Evolutionary conservation across 2,329 filamentous ascomycete genomes (phyloP).

Genomic region (Aspergillus jensenii): DNA sequence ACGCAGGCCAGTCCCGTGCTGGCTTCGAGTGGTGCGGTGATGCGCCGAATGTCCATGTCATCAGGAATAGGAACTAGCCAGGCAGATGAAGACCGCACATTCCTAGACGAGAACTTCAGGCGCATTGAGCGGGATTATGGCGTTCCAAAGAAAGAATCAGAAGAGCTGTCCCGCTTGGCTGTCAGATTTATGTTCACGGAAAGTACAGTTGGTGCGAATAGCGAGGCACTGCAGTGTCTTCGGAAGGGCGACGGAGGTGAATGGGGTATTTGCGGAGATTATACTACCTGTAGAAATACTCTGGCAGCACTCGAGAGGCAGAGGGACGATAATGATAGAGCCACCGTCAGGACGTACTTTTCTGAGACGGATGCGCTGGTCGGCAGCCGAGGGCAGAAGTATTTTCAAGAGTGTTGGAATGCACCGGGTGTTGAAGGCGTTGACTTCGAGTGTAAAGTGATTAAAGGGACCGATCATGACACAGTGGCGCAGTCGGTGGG

Average conservation of each 20-base stretch:
- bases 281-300: slow-evolving; percentile 22
- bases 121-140: slow-evolving; percentile 23
- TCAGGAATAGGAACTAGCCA: neutral
- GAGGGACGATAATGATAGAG: neutral
- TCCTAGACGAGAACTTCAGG: slow-evolving; percentile 13
- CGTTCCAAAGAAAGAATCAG: slow-evolving; percentile 10
- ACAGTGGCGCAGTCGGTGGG: slow-evolving; percentile 18
- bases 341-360: slow-evolving; percentile 34
- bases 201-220: slow-evolving; percentile 35
- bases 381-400: slow-evolving; percentile 41
- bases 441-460: slow-evolving; percentile 19
- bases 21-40: slow-evolving; percentile 20
- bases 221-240: slow-evolving; percentile 40
- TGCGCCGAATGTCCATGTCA: slow-evolving; percentile 11
- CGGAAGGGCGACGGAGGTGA: slow-evolving; percentile 27
- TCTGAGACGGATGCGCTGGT: slow-evolving; percentile 45
- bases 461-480: slow-evolving; percentile 44
- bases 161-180: slow-evolving; percentile 17
- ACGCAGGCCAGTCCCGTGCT: slow-evolving; percentile 21
- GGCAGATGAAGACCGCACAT: slow-evolving; percentile 1
- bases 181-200: slow-evolving; percentile 30
- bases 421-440: slow-evolving; percentile 20
- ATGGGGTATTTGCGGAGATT: slow-evolving; percentile 41
- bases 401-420: slow-evolving; percentile 46
- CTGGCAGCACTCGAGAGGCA: slow-evolving; percentile 15